A percentile compares a stretch with the other conserved stretches of the same genome.
These are phyloP conservation scores for Baorangia bicolor DNA, from an alignment of 768 basidiomycete genomes.

Conservation along the genomic window DNA sequence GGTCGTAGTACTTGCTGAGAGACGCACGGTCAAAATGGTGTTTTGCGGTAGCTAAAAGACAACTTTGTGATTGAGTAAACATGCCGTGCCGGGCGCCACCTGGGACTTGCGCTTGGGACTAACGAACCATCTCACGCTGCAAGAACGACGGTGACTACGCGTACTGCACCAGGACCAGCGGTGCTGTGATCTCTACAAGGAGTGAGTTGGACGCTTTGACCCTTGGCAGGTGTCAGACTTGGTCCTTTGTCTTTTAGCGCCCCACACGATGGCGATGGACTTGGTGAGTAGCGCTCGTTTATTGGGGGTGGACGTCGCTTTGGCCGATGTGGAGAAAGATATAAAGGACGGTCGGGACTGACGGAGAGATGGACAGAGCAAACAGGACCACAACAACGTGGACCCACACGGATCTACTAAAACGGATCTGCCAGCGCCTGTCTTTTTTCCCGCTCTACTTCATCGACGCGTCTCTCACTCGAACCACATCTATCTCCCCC, in stretches of 20 bases:
- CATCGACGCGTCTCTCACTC: constrained; percentile 29
- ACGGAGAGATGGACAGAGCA: constrained; percentile 12
- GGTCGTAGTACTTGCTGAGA: too few species aligned
- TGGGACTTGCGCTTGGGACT: not conserved
- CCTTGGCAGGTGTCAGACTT: constrained; percentile 8
- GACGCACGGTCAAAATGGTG: too few species aligned
- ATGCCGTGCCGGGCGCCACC: constrained; percentile 12
- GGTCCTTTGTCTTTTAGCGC: not conserved
- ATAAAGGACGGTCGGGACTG: constrained; percentile 12
- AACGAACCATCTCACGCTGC: not conserved
- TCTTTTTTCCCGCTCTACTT: constrained; percentile 24
- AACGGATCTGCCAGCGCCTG: constrained; percentile 21
- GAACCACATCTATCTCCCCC: constrained; percentile 19
- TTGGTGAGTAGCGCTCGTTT: constrained; percentile 14
- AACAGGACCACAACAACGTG: constrained; percentile 34
- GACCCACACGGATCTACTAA: constrained; percentile 38
- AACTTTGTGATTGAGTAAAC: not conserved
- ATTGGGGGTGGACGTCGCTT: constrained; percentile 4
- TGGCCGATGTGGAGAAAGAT: constrained; percentile 10
- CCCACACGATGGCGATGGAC: constrained; percentile 10
- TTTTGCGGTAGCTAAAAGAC: not conserved
- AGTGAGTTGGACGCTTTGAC: constrained; percentile 15
- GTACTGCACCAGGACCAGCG: not conserved
- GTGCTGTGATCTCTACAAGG: not conserved
- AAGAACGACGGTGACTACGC: not conserved